Percentiles rank a stretch among this genome's conserved stretches.
These are phyloP conservation scores for Neofusicoccum laricinum DNA, from an alignment of 2,329 filamentous ascomycete genomes.

Conservation along the genomic window DNA sequence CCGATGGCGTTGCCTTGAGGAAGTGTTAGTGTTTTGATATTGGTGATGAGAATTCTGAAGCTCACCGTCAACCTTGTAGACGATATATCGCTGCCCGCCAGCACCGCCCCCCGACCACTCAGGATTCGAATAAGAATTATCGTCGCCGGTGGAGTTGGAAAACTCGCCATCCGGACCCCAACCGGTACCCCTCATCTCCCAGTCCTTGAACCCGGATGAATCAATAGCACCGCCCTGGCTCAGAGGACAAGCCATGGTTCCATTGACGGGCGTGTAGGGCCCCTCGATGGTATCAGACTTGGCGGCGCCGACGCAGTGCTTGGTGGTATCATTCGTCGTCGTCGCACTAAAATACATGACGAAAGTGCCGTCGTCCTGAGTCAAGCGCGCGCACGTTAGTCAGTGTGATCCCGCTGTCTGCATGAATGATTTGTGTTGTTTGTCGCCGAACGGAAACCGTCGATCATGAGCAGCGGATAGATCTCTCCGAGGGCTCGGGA, in stretches of 20 bases:
- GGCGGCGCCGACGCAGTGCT: conserved; percentile 60
- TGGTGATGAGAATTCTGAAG: neutral
- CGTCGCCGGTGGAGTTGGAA: conserved; percentile 45
- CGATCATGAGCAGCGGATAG: neutral
- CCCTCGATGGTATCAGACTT: conserved; percentile 49
- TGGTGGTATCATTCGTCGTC: conserved; percentile 33
- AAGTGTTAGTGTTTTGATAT: neutral
- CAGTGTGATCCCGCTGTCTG: neutral
- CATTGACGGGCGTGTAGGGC: conserved; percentile 50
- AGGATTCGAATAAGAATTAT: conserved; percentile 33
- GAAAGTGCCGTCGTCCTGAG: conserved; percentile 38
- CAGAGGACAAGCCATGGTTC: conserved; percentile 51
- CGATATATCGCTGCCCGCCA: conserved; percentile 45
- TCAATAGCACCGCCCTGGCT: conserved; percentile 60
- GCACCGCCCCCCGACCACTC: conserved; percentile 4
- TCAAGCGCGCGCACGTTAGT: neutral
- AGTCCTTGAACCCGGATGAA: conserved; percentile 51
- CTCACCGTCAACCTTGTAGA: conserved; percentile 63
- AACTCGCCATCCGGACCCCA: neutral
- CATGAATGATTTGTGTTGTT: neutral
- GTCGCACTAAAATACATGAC: conserved; percentile 62
- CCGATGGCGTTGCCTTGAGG: conserved; percentile 9
- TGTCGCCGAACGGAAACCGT: neutral
- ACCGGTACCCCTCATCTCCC: conserved; percentile 9
- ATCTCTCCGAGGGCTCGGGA: neutral